These are phyloP conservation scores for Aspergillus cavernicola DNA, from an alignment of 495 filamentous ascomycete species.

Conservation along the genomic window DNA sequence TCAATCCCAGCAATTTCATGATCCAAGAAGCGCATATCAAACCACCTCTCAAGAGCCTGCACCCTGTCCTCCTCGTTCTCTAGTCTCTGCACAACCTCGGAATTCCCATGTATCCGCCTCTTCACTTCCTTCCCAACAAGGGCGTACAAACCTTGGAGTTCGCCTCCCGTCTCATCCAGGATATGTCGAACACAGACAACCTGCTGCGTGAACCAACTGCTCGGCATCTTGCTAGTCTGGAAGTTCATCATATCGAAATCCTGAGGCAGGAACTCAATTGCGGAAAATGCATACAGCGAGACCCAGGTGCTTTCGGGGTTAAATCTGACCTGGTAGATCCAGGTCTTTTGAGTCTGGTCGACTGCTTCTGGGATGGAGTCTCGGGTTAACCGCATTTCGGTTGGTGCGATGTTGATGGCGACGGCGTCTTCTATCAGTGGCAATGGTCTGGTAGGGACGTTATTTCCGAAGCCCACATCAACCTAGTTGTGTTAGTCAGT, in stretches of 20 bases:
- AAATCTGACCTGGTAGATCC: slow-evolving; percentile 58
- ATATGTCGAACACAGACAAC: slow-evolving; percentile 55
- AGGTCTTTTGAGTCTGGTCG: slow-evolving; percentile 43
- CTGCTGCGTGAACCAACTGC: slow-evolving; percentile 51
- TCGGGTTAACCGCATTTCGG: slow-evolving; percentile 46
- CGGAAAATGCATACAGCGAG: slow-evolving; percentile 54
- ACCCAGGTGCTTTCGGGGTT: slow-evolving; percentile 45
- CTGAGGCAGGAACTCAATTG: slow-evolving; percentile 55
- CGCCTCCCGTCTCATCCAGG: slow-evolving; percentile 26
- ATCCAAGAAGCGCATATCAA: slow-evolving; percentile 50
- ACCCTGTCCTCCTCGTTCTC: slow-evolving; percentile 52
- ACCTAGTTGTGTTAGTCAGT: slow-evolving; percentile 31
- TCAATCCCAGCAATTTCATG: slow-evolving; percentile 49
- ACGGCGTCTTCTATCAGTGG: slow-evolving; percentile 42
- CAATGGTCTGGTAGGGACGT: slow-evolving; percentile 52
- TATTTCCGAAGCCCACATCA: slow-evolving; percentile 70
- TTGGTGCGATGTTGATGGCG: slow-evolving; percentile 39
- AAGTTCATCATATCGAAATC: slow-evolving; percentile 64
- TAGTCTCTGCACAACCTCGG: slow-evolving; percentile 46
- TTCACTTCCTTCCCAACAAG: slow-evolving; percentile 54
- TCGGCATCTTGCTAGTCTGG: slow-evolving; percentile 32
- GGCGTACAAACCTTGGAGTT: slow-evolving; percentile 55
- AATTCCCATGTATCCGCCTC: slow-evolving; percentile 49
- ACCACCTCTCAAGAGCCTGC: slow-evolving; percentile 49
- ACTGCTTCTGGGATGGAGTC: slow-evolving; percentile 43